Base-by-base conservation (phyloP, 805 yeast genomes). In the Candida palmyrensis region DNA sequence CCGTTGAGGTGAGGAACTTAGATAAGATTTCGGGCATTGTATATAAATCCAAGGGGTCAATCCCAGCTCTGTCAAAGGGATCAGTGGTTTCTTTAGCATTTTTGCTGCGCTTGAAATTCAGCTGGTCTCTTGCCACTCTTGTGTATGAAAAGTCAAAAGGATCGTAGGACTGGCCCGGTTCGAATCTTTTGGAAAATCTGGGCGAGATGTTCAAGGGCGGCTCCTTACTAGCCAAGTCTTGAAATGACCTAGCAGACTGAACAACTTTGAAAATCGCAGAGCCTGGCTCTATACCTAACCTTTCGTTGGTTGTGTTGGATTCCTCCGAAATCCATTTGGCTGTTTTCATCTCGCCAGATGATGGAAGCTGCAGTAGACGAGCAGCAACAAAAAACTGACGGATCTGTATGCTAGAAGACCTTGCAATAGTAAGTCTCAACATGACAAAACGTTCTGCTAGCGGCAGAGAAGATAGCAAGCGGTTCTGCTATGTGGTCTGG, bases 91-190 rank as follows among this genome's bases (percentile, higher is more conserved):
- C 36, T 48, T 51, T 34, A 37, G 49, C 27, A 42, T 41, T 33
- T 32, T 48, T 44, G n/a, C n/a, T n/a, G 22, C 48, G 48, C 38
- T 53, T 37, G 24, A 42, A 33, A 16, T 39, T 33, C 41, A 65
- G 69, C 41, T 54, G 64, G 29, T 75, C 79, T 44, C 76, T 71
- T 39, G 69, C 64, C 24, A 75, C 47, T 44, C 72, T 75, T 29
- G 79, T 75, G 48, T 76, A 56, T 19, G 84, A 73, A 46, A 86
- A 85, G 55, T 85, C 95, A 57, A 79, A 81, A 32, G 96, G 92
- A 45, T 83, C 90, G 51, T 87, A 87, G 0, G 76, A 72, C 4
- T 71, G 59, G 30, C 75, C 76, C 3, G 59, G 59, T 11, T 54
- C 61, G 51, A 81, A 77, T 36, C 57, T 68, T 48, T 63, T 70